Evolutionary conservation across 306 rosid species (phyloP).

Genomic region (Medicago arabica): DNA sequence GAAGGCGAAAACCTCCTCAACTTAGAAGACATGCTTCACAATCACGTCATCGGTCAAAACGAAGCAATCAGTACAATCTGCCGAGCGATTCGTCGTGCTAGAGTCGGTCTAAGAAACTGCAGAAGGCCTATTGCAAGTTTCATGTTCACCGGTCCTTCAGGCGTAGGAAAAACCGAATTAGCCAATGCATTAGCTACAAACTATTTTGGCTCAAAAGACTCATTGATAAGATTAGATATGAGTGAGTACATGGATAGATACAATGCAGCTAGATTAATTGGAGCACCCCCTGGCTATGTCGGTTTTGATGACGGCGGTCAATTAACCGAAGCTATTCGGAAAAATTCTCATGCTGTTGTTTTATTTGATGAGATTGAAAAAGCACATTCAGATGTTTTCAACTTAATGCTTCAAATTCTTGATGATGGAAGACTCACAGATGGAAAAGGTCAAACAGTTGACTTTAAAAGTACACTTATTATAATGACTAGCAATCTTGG

Average conservation of each 20-base stretch:
- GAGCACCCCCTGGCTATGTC: conserved; percentile 1
- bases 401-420: conserved; percentile 19
- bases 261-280: conserved; percentile 8
- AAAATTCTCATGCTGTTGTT: conserved; percentile 14
- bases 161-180: conserved; percentile 15
- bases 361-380: conserved; percentile 42
- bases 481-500: conserved; percentile 10
- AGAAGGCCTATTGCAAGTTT: conserved; percentile 44
- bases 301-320: conserved; percentile 12
- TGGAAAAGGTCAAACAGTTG: conserved; percentile 24
- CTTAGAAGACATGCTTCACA: conserved; percentile 36
- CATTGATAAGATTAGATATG: conserved; percentile 22
- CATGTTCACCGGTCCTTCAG: conserved; percentile 35
- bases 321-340: conserved; percentile 8
- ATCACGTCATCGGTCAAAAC: conserved; percentile 34
- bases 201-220: conserved; percentile 15
- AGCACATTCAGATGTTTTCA: conserved; percentile 45
- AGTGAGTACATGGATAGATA: conserved; percentile 12
- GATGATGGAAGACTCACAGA: conserved; percentile 25
- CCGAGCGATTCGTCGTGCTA: conserved; percentile 25
- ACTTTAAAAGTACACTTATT: neutral
- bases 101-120: conserved; percentile 38
- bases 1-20: conserved; percentile 1
- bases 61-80: conserved; percentile 34
- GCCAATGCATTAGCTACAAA: conserved; percentile 3